Percentiles rank a stretch among this genome's conserved stretches.
phyloP scores from a whole-genome alignment of 192 early-diverging fungal genomes.

The Pilaira anomala region DNA sequence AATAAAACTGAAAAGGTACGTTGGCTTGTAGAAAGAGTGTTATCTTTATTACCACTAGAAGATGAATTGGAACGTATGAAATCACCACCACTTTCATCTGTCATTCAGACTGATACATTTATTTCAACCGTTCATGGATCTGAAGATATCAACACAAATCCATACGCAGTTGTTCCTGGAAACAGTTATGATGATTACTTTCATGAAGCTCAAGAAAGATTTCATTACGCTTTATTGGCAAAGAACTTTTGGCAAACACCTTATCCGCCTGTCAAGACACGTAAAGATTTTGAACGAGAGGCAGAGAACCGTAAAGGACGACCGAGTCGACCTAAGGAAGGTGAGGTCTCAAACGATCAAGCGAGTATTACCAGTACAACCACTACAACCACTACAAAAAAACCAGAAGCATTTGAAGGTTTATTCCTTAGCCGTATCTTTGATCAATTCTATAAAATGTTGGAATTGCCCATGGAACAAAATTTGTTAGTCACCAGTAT shows the following conservation, averaged over 20 bases:
- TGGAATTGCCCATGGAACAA: constrained; percentile 54
- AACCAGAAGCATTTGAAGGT: constrained; percentile 46
- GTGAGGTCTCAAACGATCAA: constrained; percentile 15
- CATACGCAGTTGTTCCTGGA: constrained; percentile 26
- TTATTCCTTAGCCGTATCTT: constrained; percentile 49
- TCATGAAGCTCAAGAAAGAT: constrained; percentile 36
- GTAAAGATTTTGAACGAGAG: constrained; percentile 25
- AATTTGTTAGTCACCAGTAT: constrained; percentile 59
- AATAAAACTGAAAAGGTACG: constrained; percentile 37
- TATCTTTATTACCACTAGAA: constrained; percentile 38
- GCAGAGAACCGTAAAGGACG: constrained; percentile 27
- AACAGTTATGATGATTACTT: constrained; percentile 44
- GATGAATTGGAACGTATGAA: constrained; percentile 39
- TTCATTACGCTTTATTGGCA: constrained; percentile 38
- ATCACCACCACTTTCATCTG: constrained; percentile 28
- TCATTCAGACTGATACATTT: constrained; percentile 20
- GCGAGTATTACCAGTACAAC: constrained; percentile 9
- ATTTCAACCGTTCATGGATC: constrained; percentile 3
- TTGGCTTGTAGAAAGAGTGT: constrained; percentile 36
- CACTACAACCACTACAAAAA: not conserved
- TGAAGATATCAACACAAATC: not conserved
- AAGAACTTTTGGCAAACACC: constrained; percentile 37
- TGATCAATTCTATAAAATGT: constrained; percentile 38
- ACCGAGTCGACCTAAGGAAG: constrained; percentile 22
- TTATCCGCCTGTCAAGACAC: constrained; percentile 35